phyloP scores from a whole-genome alignment of 345 rosid species.

The Hibiscus trionum region DNA sequence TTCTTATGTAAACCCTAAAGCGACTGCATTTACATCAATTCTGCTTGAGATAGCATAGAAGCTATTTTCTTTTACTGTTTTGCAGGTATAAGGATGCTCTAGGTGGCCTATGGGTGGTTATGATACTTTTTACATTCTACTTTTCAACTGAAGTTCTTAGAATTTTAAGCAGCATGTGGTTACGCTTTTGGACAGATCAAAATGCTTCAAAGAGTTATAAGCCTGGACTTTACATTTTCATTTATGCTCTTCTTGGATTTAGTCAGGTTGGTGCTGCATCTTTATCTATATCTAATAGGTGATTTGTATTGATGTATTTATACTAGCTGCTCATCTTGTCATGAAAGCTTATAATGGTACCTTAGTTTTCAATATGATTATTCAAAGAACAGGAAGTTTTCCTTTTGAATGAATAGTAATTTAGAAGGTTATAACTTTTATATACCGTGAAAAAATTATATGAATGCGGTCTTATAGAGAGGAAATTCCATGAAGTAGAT shows the following conservation, averaged over 20 bases:
- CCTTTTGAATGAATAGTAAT: not conserved
- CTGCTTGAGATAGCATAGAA: slow-evolving; percentile 1
- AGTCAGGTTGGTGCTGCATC: slow-evolving; percentile 63
- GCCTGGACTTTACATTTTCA: slow-evolving; percentile 48
- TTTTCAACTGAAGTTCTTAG: slow-evolving; percentile 67
- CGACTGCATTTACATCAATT: not conserved
- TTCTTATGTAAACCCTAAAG: not conserved
- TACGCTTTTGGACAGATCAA: slow-evolving; percentile 82
- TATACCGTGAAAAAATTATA: not conserved
- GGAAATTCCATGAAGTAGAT: not conserved
- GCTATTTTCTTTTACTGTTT: not conserved
- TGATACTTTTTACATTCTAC: slow-evolving; percentile 65
- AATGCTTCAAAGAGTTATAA: slow-evolving; percentile 49
- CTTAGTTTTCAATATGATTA: not conserved
- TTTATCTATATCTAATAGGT: slow-evolving; percentile 10
- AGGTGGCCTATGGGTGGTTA: slow-evolving; percentile 85
- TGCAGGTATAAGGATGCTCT: slow-evolving; percentile 78
- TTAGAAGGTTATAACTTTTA: not conserved
- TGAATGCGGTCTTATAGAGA: not conserved
- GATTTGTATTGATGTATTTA: not conserved
- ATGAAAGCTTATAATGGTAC: not conserved
- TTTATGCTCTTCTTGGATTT: slow-evolving; percentile 63
- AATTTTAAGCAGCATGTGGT: slow-evolving; percentile 85
- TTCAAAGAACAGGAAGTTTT: not conserved
- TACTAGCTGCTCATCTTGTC: not conserved